Percentiles rank a stretch among this genome's conserved stretches.
phyloP scores from a whole-genome alignment of 2,329 filamentous ascomycete genomes.

The Chrysosporium keratinophilum region DNA sequence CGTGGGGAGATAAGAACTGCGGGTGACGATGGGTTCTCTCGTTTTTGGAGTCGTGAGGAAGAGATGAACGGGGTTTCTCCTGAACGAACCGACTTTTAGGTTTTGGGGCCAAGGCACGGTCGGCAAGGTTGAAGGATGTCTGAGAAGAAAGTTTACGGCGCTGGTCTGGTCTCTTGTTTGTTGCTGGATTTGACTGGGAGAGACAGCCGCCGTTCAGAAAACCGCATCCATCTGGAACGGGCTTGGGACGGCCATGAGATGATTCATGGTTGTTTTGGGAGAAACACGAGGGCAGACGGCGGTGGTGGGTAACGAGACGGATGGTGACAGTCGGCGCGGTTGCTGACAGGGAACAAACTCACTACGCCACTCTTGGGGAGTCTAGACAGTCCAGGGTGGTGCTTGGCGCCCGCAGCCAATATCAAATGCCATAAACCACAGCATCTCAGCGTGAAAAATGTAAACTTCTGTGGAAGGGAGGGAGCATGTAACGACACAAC shows the following conservation, averaged over 20 bases:
- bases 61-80: background rate
- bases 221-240: background rate
- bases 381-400: background rate
- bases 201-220: background rate
- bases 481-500: too few relatives aligned
- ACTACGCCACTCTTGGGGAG: conserved; percentile 8
- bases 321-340: background rate
- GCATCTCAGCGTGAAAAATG: background rate
- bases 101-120: background rate
- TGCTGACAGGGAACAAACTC: conserved; percentile 1
- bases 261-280: background rate
- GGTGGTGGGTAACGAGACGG: background rate
- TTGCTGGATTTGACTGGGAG: background rate
- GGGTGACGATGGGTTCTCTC: background rate
- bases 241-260: background rate
- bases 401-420: conserved; percentile 1
- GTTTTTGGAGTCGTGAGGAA: background rate
- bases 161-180: too few relatives aligned
- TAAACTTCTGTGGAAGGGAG: too few relatives aligned
- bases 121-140: background rate
- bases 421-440: background rate
- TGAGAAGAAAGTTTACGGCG: background rate
- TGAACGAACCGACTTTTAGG: background rate
- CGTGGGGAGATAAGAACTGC: background rate
- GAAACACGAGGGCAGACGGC: background rate